Percentiles rank a stretch among this genome's conserved stretches.
Evolutionary conservation across 371 early-diverging fungal species (phyloP).

Genomic region (Coemansia sp.): DNA sequence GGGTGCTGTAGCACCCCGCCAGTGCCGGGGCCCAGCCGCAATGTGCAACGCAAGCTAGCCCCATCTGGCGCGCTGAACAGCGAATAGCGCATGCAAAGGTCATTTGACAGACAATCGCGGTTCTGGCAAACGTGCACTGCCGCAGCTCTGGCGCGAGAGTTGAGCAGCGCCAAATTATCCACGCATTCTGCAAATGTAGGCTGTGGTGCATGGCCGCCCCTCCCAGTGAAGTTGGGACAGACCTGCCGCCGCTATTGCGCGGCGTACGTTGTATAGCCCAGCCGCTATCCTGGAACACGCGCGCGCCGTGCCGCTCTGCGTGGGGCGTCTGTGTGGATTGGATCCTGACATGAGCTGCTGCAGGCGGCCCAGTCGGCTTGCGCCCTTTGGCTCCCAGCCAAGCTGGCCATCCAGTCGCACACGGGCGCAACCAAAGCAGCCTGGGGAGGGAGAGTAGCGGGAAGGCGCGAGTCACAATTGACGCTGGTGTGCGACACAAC

Average conservation of each 20-base stretch:
- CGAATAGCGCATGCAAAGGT: background rate
- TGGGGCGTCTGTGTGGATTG: conserved; percentile 9
- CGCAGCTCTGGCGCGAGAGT: conserved; percentile 6
- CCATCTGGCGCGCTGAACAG: background rate
- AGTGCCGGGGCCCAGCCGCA: too few species aligned
- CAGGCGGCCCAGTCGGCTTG: background rate
- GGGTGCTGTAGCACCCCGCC: too few species aligned
- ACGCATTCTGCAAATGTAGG: conserved; percentile 13
- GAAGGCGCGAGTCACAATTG: conserved; percentile 14
- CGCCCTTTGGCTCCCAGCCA: background rate
- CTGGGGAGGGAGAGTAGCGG: conserved; percentile 2
- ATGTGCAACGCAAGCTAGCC: conserved; percentile 4
- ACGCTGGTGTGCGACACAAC: conserved; percentile 1
- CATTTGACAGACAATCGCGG: conserved; percentile 5
- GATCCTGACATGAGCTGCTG: background rate
- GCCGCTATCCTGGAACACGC: conserved; percentile 3
- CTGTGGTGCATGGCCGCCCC: conserved; percentile 4
- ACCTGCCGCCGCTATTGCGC: background rate
- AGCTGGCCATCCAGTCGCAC: background rate
- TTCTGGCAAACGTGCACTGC: conserved; percentile 8
- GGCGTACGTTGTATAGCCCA: background rate
- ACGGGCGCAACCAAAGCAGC: background rate
- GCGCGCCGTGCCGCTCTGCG: conserved; percentile 8
- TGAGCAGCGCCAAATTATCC: conserved; percentile 10
- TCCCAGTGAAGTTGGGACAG: too few species aligned